Evolutionary conservation across 73 alveolate species (phyloP).

Genomic region (Paramecium bursaria): DNA sequence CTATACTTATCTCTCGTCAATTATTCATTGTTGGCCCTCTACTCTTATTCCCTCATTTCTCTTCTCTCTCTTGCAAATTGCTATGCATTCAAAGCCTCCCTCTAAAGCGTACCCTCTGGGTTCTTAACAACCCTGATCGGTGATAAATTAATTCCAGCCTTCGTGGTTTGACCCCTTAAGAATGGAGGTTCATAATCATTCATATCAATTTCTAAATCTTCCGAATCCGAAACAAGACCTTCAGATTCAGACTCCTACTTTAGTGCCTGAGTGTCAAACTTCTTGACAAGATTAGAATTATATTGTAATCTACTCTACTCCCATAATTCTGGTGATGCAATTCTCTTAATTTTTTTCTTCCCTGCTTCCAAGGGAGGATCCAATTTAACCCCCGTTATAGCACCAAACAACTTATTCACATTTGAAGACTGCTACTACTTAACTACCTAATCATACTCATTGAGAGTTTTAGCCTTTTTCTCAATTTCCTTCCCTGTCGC

Average conservation of each 20-base stretch:
- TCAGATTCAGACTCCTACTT: conserved; percentile 67
- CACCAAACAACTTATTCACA: conserved; percentile 78
- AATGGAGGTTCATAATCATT: conserved; percentile 98
- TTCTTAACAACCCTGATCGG: conserved; percentile 92
- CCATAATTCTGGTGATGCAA: conserved; percentile 97
- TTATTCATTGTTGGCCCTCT: conserved; percentile 80
- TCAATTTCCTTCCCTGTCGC: conserved; percentile 85
- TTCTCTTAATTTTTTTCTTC: conserved; percentile 79
- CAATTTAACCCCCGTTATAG: conserved; percentile 93
- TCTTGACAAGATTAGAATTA: conserved; percentile 80
- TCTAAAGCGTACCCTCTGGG: conserved; percentile 94
- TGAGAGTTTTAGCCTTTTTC: conserved; percentile 59
- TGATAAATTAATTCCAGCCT: conserved; percentile 85
- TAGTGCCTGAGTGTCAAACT: conserved; percentile 70
- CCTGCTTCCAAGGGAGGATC: conserved; percentile 77
- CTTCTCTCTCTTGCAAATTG: conserved; percentile 94
- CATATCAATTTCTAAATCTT: conserved; percentile 91
- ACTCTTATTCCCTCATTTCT: conserved; percentile 87
- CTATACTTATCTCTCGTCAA: conserved; percentile 83
- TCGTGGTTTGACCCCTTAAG: conserved; percentile 91
- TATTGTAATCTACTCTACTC: conserved; percentile 89
- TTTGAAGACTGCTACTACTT: conserved; percentile 69
- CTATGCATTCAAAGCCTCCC: conserved; percentile 90
- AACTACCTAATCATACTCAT: conserved; percentile 75
- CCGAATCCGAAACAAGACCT: conserved; percentile 80